Evolutionary conservation across 225 moss, liverwort and hornwort species (phyloP).

Genomic region (Pseudisothecium myosuroides): DNA sequence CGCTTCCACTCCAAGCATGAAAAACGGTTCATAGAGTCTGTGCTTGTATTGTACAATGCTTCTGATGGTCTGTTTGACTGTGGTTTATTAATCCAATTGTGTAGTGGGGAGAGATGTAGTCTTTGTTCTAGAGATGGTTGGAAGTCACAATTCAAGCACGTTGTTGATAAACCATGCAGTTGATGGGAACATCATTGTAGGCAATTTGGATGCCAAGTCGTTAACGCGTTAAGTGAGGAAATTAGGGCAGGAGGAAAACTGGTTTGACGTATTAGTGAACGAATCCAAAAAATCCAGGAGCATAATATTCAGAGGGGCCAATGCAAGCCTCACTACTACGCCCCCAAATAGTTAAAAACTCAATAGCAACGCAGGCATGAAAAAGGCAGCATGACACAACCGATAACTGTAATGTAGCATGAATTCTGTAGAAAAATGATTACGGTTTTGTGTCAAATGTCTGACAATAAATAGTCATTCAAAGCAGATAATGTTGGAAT

Average conservation of each 20-base stretch:
- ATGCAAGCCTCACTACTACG: neutral
- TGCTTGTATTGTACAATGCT: neutral
- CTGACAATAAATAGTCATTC: neutral
- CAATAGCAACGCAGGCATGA: neutral
- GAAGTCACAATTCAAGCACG: neutral
- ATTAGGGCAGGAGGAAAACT: neutral
- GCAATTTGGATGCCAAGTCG: neutral
- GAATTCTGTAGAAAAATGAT: neutral
- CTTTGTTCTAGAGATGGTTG: neutral
- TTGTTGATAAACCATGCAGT: neutral
- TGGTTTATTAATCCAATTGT: neutral
- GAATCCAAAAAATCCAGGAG: neutral
- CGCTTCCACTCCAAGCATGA: constrained; percentile 37
- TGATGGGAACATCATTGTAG: neutral
- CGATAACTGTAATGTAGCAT: neutral
- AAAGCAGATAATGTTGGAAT: neutral
- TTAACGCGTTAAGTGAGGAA: neutral
- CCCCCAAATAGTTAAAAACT: neutral
- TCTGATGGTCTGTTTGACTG: too few species aligned
- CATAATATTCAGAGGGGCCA: neutral
- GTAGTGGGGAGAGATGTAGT: neutral
- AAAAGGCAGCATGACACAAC: neutral
- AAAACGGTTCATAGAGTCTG: constrained; percentile 12
- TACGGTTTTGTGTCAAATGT: neutral
- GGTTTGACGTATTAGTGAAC: neutral